These are phyloP conservation scores for Cyclotella choctawhatcheeana DNA, from an alignment of 108 stramenopile genomes.

Conservation along the genomic window DNA sequence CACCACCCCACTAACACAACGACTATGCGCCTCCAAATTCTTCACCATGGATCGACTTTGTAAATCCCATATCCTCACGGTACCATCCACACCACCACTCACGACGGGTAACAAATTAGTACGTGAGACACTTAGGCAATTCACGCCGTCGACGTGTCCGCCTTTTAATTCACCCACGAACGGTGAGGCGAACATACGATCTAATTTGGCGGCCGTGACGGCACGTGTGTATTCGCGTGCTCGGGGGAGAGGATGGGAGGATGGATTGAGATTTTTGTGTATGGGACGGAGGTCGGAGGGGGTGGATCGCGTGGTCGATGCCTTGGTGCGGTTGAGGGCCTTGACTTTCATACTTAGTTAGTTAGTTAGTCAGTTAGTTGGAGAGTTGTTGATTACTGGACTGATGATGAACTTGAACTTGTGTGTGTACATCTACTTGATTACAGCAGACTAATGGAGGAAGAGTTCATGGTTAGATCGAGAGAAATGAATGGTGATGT, in stretches of 20 bases:
- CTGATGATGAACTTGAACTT: too few relatives aligned
- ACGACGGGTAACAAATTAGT: constrained; percentile 85
- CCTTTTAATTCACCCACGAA: constrained; percentile 91
- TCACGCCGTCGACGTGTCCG: constrained; percentile 95
- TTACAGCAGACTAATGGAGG: too few relatives aligned
- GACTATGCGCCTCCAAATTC: constrained; percentile 69
- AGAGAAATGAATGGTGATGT: too few relatives aligned
- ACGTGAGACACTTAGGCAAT: constrained; percentile 75
- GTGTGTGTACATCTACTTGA: too few relatives aligned
- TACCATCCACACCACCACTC: constrained; percentile 94
- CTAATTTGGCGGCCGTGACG: constrained; percentile 93
- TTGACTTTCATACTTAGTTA: constrained; percentile 94
- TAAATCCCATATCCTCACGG: constrained; percentile 95
- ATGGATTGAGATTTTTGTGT: constrained; percentile 81
- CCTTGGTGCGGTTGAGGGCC: constrained; percentile 70
- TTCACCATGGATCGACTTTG: constrained; percentile 79
- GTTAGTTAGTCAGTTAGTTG: too few relatives aligned
- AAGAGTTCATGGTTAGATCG: too few relatives aligned
- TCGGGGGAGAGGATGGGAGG: constrained; percentile 80
- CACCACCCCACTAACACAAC: constrained; percentile 70
- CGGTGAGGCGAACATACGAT: constrained; percentile 97
- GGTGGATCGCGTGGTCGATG: constrained; percentile 74
- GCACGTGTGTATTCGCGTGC: constrained; percentile 95
- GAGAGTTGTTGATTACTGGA: too few relatives aligned
- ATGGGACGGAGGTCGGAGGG: constrained; percentile 72